Conservation (phyloP, 768 basidiomycete genomes). For the Baorangia bicolor region DNA sequence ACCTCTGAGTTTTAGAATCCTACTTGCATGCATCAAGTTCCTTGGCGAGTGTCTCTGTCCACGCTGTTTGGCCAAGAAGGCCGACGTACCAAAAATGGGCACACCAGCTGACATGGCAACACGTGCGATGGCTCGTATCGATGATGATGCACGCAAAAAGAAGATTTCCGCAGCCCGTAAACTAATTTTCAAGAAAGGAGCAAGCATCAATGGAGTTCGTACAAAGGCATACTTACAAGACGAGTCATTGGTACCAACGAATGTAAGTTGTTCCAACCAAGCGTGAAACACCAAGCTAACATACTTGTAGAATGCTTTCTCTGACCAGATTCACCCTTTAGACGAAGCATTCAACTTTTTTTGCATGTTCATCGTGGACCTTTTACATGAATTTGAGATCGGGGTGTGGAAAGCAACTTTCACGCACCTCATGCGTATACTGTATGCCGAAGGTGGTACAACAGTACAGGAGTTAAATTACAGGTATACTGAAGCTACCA, state of each 20-base stretch:
- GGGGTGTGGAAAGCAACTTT: constrained; percentile 27
- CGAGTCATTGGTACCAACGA: constrained; percentile 15
- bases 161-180: not conserved
- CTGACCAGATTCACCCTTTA: constrained; percentile 14
- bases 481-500: no score
- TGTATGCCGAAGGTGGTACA: constrained; percentile 6
- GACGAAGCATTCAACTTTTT: constrained; percentile 15
- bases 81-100: not conserved
- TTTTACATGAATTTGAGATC: constrained; percentile 26
- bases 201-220: not conserved
- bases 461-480: constrained; percentile 13
- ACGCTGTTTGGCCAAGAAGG: not conserved
- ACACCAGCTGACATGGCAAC: not conserved
- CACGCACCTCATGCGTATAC: constrained; percentile 23
- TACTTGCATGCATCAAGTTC: constrained; percentile 7
- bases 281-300: no score
- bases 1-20: not conserved
- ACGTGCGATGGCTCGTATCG: not conserved
- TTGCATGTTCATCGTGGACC: constrained; percentile 13
- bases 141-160: not conserved
- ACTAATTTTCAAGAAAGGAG: constrained; percentile 6
- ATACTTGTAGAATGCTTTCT: constrained; percentile 40
- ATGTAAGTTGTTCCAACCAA: constrained; percentile 1
- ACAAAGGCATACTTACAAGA: constrained; percentile 2
- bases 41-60: not conserved